Evolutionary conservation across 2,329 filamentous ascomycete species (phyloP), one percentile per base, ranked within the genome.

Genomic region (Sporothrix pallida): DNA sequence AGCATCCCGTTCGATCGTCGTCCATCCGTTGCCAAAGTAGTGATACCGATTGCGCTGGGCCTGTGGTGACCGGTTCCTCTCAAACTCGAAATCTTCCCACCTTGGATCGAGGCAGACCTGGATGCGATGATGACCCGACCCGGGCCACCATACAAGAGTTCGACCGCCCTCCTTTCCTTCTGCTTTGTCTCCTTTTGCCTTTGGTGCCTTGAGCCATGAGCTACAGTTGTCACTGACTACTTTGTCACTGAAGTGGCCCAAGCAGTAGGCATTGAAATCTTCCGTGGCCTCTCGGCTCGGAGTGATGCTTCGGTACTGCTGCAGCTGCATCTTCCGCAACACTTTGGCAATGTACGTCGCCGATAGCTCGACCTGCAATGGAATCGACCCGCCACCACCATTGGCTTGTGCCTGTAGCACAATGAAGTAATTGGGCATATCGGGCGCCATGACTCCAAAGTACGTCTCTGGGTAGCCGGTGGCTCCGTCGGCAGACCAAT

Each of bases 261-360:
- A 48, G 48, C 23, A 60, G 69, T 70, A 73, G 44, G 63, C 76
- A 63, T 75, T 65, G 48, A 78, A 78, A 23, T 78, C 77, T 7
- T 74, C 72, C 2, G 71, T 71, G 1, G 77, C 77, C 9, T 73
- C 72, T 5, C 23, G n/a, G 3, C 63, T 54, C 13, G 77, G 76
- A n/a, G 58, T 68, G 15, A 78, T 73, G 15, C 71, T 69, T 42
- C 48, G 7, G 72, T 76, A 75, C 44, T 65, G 63, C 73, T 77
- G 73, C 0, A 46, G 20, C 48, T 75, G 70, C 1, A 76, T 71
- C 74, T 78, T 78, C 20, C 76, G 74, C 20, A 78, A 72, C 42
- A 74, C 70, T 31, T 75, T 72, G 20, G 76, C 76, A 50, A 75
- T 74, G 63, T 75, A 76, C 13, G 75, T 74, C 10, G 74, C 70